Evolutionary conservation across 1,284 basidiomycete genomes (phyloP), one percentile per base, ranked within the genome.

Genomic region (Pisolithus thermaeus): DNA sequence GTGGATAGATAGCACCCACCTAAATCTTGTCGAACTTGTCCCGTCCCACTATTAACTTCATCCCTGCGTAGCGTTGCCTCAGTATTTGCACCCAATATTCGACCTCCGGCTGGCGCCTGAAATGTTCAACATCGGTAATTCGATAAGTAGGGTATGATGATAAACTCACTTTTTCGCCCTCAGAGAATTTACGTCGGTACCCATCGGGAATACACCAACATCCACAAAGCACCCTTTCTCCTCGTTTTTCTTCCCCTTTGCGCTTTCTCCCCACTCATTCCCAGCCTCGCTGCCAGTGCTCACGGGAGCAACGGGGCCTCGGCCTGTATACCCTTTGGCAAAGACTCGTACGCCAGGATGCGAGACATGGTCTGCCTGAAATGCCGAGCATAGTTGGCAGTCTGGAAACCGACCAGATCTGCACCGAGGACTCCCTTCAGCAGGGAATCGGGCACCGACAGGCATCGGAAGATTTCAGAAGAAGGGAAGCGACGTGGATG

Each of bases 11-110:
- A 22, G 22, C 2, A 60, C 65, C 41, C 55, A 77, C 80, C 65
- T 91, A 87, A 57, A 93, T 79, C 62, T 88, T 87, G 62, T 94
- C 91, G 25, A 94, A 77, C 70, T 94, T 93, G 68, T 94, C 92
- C 7, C 92, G 75, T 0, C 90, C 92, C 1, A 94, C 92, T 50
- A 93, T 80, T n/a, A n/a, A n/a, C n/a, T n/a, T n/a, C n/a, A n/a
- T n/a, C n/a, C n/a, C n/a, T n/a, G n/a, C n/a, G n/a, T n/a, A n/a
- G n/a, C n/a, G n/a, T n/a, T n/a, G n/a, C n/a, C n/a, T n/a, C n/a
- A n/a, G n/a, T n/a, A n/a, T n/a, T n/a, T n/a, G n/a, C n/a, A n/a
- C n/a, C n/a, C n/a, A n/a, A n/a, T n/a, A n/a, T n/a, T n/a, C n/a
- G n/a, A n/a, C n/a, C n/a, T n/a, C n/a, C n/a, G n/a, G n/a, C n/a